A percentile compares a stretch with the other conserved stretches of the same genome.
phyloP scores from a whole-genome alignment of 139 green algal species.

The Bryopsis sp. region DNA sequence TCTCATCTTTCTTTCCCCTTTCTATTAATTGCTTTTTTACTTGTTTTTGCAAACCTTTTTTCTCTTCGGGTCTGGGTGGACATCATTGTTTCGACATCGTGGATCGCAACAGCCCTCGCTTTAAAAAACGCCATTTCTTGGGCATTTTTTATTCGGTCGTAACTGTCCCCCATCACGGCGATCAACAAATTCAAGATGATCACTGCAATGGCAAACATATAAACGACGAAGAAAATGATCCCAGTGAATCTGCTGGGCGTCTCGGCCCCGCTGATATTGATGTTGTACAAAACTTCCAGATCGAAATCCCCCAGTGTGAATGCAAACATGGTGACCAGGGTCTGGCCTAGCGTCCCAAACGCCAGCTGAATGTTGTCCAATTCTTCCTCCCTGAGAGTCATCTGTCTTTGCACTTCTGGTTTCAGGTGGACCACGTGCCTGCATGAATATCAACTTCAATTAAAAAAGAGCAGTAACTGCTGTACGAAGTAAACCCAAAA shows the following conservation, averaged over 20 bases:
- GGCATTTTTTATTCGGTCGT: neutral
- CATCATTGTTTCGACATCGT: conserved; percentile 16
- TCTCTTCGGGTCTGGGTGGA: too few species aligned
- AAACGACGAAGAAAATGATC: conserved; percentile 11
- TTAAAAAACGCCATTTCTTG: conserved; percentile 16
- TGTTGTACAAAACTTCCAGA: neutral
- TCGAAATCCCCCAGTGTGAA: conserved; percentile 15
- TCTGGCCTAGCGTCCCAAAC: neutral
- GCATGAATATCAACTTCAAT: too few species aligned
- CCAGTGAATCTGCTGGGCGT: neutral
- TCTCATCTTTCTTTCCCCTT: too few species aligned
- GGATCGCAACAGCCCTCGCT: conserved; percentile 2
- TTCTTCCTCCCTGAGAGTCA: too few species aligned
- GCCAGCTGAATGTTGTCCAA: neutral
- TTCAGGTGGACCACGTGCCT: neutral
- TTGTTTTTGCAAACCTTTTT: too few species aligned
- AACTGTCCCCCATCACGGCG: conserved; percentile 18
- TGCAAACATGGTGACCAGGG: neutral
- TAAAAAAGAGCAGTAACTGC: too few species aligned
- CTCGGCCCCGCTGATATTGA: too few species aligned
- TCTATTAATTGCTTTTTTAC: too few species aligned
- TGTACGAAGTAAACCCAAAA: neutral
- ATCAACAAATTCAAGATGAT: conserved; percentile 19
- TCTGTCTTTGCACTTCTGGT: too few species aligned
- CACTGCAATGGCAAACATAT: conserved; percentile 7